phyloP scores from a whole-genome alignment of 1,139 yeast genomes.

The Kodamaea suecica region DNA sequence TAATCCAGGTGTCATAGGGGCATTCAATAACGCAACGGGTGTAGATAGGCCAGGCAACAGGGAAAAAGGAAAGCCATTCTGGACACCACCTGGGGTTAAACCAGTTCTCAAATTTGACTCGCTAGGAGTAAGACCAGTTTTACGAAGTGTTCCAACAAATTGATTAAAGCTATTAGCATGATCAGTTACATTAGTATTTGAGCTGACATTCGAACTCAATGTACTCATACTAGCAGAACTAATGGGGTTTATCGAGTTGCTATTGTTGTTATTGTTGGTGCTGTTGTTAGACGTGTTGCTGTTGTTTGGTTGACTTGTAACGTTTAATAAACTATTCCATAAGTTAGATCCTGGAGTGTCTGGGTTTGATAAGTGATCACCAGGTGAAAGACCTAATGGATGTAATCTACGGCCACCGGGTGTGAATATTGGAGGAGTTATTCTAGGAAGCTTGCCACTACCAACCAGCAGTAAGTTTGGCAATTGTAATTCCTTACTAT shows the following conservation, averaged over 20 bases:
- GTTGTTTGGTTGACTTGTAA: slow-evolving; percentile 20
- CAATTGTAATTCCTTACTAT: slow-evolving; percentile 34
- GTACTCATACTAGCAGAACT: not conserved
- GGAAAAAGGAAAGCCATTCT: slow-evolving; percentile 29
- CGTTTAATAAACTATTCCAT: slow-evolving; percentile 46
- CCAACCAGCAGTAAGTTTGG: slow-evolving; percentile 30
- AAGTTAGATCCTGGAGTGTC: slow-evolving; percentile 51
- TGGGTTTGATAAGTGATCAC: slow-evolving; percentile 34
- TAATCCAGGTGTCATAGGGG: slow-evolving; percentile 45
- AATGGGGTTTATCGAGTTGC: not conserved
- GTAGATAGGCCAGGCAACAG: slow-evolving; percentile 41
- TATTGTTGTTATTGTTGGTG: slow-evolving; percentile 8
- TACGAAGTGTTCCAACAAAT: slow-evolving; percentile 34
- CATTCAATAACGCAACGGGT: slow-evolving; percentile 40
- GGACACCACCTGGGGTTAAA: slow-evolving; percentile 49
- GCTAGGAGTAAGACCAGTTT: slow-evolving; percentile 68
- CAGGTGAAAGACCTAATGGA: slow-evolving; percentile 48
- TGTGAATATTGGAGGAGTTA: slow-evolving; percentile 54
- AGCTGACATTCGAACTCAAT: not conserved
- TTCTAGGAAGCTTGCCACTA: slow-evolving; percentile 35
- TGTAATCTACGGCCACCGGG: slow-evolving; percentile 64
- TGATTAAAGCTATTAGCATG: slow-evolving; percentile 21
- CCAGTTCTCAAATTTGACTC: slow-evolving; percentile 68
- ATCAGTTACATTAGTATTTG: slow-evolving; percentile 1
- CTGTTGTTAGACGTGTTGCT: slow-evolving; percentile 9